phyloP scores from a whole-genome alignment of 768 basidiomycete species.

The Boletus vinaceobasis region DNA sequence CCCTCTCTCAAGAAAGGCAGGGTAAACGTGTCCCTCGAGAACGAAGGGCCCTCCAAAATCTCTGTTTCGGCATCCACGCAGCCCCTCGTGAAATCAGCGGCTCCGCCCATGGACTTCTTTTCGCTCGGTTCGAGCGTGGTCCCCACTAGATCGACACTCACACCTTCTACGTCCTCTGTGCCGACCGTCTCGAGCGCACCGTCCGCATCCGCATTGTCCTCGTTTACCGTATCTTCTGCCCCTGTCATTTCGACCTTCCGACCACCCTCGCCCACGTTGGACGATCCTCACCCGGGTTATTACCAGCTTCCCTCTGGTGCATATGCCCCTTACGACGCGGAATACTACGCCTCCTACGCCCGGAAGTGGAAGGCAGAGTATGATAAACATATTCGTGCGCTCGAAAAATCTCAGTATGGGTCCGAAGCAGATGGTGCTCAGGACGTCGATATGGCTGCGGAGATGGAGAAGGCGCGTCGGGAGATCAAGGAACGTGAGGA shows the following conservation, averaged over 20 bases:
- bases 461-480: conserved; percentile 74
- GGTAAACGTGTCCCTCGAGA: conserved; percentile 55
- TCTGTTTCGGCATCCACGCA: conserved; percentile 8
- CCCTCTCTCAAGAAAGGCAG: conserved; percentile 57
- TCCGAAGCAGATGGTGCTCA: conserved; percentile 43
- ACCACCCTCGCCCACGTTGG: conserved; percentile 69
- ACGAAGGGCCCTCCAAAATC: conserved; percentile 18
- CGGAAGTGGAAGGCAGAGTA: conserved; percentile 75
- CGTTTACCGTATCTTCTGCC: conserved; percentile 59
- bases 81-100: conserved; percentile 14
- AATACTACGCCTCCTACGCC: conserved; percentile 64
- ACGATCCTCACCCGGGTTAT: conserved; percentile 83
- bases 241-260: conserved; percentile 64
- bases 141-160: conserved; percentile 3
- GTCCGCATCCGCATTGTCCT: conserved; percentile 70
- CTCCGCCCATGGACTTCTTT: conserved; percentile 61
- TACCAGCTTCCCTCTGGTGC: conserved; percentile 78
- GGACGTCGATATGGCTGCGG: conserved; percentile 60
- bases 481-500: conserved; percentile 77
- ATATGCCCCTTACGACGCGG: conserved; percentile 72
- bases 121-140: conserved; percentile 45
- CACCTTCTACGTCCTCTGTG: not conserved
- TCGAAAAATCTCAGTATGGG: conserved; percentile 71
- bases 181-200: conserved; percentile 37
- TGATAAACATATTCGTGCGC: conserved; percentile 63